Conservation (phyloP, 345 rosid genomes). For the Linum trigynum region DNA sequence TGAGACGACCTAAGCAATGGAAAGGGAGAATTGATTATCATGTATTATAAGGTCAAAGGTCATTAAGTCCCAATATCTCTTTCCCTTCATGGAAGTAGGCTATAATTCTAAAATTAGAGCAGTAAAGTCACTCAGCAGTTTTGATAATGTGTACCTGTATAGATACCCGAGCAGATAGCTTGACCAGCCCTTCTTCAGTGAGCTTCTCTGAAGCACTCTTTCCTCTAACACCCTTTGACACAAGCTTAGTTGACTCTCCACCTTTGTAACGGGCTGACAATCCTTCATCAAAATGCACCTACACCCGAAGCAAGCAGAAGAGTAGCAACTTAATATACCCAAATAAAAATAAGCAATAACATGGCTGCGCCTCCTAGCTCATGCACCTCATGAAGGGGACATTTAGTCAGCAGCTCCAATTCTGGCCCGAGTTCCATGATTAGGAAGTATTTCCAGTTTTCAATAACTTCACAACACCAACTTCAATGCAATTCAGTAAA, state of each 20-base stretch:
- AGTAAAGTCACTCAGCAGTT: background rate
- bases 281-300: conserved; percentile 95
- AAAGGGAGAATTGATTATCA: no score
- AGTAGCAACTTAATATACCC: background rate
- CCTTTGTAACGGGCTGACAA: conserved; percentile 70
- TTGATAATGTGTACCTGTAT: conserved; percentile 52
- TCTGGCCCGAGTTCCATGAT: no score
- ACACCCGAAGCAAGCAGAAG: conserved; percentile 20
- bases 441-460: no score
- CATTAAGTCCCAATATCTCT: background rate
- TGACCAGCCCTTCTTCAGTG: conserved; percentile 79
- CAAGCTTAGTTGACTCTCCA: conserved; percentile 59
- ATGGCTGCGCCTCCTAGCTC: background rate
- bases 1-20: no score
- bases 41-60: no score
- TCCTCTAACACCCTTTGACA: conserved; percentile 61
- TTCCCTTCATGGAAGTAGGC: background rate
- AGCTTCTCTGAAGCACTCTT: conserved; percentile 72
- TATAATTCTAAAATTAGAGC: background rate
- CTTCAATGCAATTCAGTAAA: no score
- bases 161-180: conserved; percentile 71
- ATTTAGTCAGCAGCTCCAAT: no score
- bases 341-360: background rate
- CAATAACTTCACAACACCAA: no score
- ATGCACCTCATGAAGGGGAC: background rate